Evolutionary conservation across 129 eudicot genomes (phyloP).

Genomic region (Saposhnikovia divaricata): DNA sequence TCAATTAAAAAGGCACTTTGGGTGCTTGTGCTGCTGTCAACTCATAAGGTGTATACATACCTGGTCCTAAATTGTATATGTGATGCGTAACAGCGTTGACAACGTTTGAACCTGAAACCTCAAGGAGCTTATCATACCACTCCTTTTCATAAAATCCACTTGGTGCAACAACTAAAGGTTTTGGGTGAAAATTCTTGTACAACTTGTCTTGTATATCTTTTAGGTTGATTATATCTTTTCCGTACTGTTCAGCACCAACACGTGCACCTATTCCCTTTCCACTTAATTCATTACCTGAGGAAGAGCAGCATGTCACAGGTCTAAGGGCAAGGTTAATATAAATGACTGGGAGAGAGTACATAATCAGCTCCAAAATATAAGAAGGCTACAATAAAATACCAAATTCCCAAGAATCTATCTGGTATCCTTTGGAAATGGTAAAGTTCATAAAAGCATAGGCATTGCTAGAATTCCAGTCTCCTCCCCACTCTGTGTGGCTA

Average conservation of each 20-base stretch:
- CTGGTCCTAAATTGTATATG: conserved; percentile 83
- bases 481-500: conserved; percentile 46
- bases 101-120: conserved; percentile 57
- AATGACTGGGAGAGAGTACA: conserved; percentile 1
- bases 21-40: not conserved
- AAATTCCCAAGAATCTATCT: conserved; percentile 86
- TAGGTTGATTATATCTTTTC: conserved; percentile 51
- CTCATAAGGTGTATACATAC: conserved; percentile 20
- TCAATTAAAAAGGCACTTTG: not conserved
- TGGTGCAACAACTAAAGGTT: conserved; percentile 71
- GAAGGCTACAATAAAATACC: conserved; percentile 38
- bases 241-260: conserved; percentile 69
- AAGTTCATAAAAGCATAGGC: conserved; percentile 66
- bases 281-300: conserved; percentile 80
- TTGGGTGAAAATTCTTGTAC: conserved; percentile 37
- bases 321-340: not conserved
- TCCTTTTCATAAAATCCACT: conserved; percentile 81
- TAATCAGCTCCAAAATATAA: conserved; percentile 10
- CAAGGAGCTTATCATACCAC: conserved; percentile 65
- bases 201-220: conserved; percentile 41
- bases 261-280: conserved; percentile 82
- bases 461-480: conserved; percentile 75
- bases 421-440: conserved; percentile 77
- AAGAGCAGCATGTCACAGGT: conserved; percentile 4
- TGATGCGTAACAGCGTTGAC: conserved; percentile 73